Percentiles rank a stretch among this genome's conserved stretches.
Evolutionary conservation across 306 rosid species (phyloP).

Genomic region (Dicorynia guianensis): DNA sequence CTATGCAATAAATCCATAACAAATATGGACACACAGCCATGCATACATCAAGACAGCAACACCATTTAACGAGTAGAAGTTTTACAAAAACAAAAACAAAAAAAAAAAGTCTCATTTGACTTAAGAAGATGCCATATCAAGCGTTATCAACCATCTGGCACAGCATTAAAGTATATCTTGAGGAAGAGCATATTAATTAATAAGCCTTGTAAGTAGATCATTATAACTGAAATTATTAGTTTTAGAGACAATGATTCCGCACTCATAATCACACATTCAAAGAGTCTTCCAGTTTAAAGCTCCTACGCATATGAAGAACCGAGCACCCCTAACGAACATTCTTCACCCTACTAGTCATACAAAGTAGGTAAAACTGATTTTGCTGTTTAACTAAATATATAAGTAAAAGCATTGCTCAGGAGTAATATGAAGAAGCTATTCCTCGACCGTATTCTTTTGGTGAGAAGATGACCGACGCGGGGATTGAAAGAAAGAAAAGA

Average conservation of each 20-base stretch:
- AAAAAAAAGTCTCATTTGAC: constrained; percentile 10
- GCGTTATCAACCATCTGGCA: neutral
- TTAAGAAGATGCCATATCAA: constrained; percentile 36
- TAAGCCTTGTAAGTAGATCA: constrained; percentile 11
- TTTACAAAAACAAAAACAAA: neutral
- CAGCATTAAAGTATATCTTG: constrained; percentile 15
- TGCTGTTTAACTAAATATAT: neutral
- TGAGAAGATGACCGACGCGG: too few species aligned
- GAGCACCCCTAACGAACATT: neutral
- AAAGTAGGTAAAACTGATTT: neutral
- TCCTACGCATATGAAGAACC: neutral
- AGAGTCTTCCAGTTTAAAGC: neutral
- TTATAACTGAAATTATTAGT: constrained; percentile 4
- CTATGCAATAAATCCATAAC: constrained; percentile 7
- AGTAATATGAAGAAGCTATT: neutral
- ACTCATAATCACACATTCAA: constrained; percentile 11
- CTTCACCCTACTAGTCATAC: constrained; percentile 2
- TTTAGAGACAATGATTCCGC: neutral
- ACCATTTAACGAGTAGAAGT: too few species aligned
- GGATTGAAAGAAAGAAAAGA: neutral
- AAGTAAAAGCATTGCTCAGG: neutral
- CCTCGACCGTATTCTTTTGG: neutral
- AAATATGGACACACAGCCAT: neutral
- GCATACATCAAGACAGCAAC: too few species aligned
- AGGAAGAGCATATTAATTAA: constrained; percentile 6